These are phyloP conservation scores for Rhodamnia rubescens DNA, from an alignment of 345 rosid species.

Conservation along the genomic window DNA sequence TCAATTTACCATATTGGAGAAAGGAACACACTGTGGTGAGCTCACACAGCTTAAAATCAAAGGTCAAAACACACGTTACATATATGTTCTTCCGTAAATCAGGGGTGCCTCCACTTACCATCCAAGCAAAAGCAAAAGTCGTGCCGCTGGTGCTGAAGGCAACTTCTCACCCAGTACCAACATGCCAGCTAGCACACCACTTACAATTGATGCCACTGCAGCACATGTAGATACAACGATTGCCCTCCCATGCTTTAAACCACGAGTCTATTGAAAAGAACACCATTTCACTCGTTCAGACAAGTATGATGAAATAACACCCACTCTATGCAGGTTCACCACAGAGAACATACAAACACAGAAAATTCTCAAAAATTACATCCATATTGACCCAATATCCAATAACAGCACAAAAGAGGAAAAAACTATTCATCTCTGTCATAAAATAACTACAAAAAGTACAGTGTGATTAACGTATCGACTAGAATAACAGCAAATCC, in stretches of 20 bases:
- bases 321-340: not conserved
- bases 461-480: not conserved
- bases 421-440: not conserved
- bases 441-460: not conserved
- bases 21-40: not conserved
- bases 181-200: conserved; percentile 97
- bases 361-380: not conserved
- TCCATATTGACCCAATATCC: not conserved
- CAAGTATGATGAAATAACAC: not conserved
- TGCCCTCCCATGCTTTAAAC: conserved; percentile 94
- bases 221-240: conserved; percentile 92
- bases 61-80: not conserved
- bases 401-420: not conserved
- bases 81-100: not conserved
- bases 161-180: conserved; percentile 78
- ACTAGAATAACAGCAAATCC: not conserved
- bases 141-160: conserved; percentile 73
- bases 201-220: conserved; percentile 89
- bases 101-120: conserved; percentile 33
- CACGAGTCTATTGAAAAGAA: conserved; percentile 56
- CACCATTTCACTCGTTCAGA: not conserved
- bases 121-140: conserved; percentile 66
- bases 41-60: not conserved
- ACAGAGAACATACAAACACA: not conserved
- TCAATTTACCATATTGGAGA: not conserved